These are phyloP conservation scores for Candida neerlandica DNA, from an alignment of 1,139 yeast species.

Conservation along the genomic window DNA sequence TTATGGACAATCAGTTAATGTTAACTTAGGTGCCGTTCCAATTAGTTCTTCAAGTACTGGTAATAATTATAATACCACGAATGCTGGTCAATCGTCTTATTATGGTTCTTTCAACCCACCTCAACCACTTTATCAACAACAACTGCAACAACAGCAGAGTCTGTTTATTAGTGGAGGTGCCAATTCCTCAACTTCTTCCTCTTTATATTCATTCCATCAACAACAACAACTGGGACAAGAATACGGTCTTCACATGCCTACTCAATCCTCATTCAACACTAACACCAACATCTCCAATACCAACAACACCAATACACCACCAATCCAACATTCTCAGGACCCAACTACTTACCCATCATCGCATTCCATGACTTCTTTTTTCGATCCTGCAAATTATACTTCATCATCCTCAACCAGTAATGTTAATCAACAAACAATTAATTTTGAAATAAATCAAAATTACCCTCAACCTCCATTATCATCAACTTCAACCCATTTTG, in stretches of 20 bases:
- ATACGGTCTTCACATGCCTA: constrained; percentile 6
- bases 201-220: constrained; percentile 14
- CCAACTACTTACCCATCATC: constrained; percentile 11
- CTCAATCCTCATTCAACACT: constrained; percentile 6
- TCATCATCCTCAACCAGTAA: not conserved
- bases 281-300: not conserved
- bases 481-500: constrained; percentile 13
- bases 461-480: constrained; percentile 11
- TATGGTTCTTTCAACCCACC: constrained; percentile 6
- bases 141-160: not conserved
- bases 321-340: not conserved
- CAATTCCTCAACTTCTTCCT: constrained; percentile 15
- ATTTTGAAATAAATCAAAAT: constrained; percentile 6
- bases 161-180: not conserved
- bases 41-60: not conserved
- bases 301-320: not conserved
- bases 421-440: constrained; percentile 5
- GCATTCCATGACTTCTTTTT: constrained; percentile 15
- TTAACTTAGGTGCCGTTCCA: constrained; percentile 13
- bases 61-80: constrained; percentile 10
- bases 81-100: constrained; percentile 22
- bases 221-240: constrained; percentile 5
- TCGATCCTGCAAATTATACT: constrained; percentile 8
- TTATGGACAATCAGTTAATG: constrained; percentile 11
- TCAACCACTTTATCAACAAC: constrained; percentile 8